Evolutionary conservation across 208 protist genomes (phyloP).

Genomic region (Porcisia hertigi): DNA sequence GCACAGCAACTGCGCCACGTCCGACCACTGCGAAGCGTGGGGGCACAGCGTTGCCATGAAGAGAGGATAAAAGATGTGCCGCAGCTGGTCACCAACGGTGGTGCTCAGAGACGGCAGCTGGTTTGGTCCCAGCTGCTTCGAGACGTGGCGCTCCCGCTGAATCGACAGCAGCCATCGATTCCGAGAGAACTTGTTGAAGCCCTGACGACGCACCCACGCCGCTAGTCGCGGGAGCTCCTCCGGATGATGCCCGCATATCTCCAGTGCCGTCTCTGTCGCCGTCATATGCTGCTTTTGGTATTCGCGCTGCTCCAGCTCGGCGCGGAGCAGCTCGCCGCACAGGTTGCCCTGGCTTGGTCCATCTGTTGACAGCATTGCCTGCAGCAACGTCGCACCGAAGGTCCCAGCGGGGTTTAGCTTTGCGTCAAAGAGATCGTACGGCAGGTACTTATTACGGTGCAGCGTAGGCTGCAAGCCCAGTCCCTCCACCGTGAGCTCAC

Average conservation of each 20-base stretch:
- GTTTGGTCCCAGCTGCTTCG: conserved; percentile 32
- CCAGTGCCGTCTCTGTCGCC: conserved; percentile 74
- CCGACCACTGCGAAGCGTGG: conserved; percentile 61
- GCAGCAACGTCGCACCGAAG: conserved; percentile 71
- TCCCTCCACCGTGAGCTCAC: conserved; percentile 81
- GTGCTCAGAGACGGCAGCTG: conserved; percentile 43
- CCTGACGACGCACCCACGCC: conserved; percentile 79
- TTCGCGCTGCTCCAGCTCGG: conserved; percentile 80
- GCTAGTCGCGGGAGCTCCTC: conserved; percentile 74
- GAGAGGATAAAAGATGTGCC: conserved; percentile 98
- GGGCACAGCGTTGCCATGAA: conserved; percentile 97
- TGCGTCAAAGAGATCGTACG: conserved; percentile 76
- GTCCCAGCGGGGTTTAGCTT: conserved; percentile 74
- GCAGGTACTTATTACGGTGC: conserved; percentile 84
- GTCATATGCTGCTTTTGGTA: conserved; percentile 54
- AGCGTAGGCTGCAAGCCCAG: conserved; percentile 86
- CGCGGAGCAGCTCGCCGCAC: conserved; percentile 76
- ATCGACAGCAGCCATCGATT: conserved; percentile 81
- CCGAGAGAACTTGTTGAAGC: conserved; percentile 79
- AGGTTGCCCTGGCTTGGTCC: conserved; percentile 79
- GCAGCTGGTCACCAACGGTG: conserved; percentile 80
- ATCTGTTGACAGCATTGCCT: conserved; percentile 72
- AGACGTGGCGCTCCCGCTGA: conserved; percentile 26
- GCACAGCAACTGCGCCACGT: conserved; percentile 94
- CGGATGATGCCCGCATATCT: conserved; percentile 69